Evolutionary conservation across 2,329 filamentous ascomycete genomes (phyloP), one percentile per base, ranked within the genome.

Genomic region (Davidsoniella eucalypti): DNA sequence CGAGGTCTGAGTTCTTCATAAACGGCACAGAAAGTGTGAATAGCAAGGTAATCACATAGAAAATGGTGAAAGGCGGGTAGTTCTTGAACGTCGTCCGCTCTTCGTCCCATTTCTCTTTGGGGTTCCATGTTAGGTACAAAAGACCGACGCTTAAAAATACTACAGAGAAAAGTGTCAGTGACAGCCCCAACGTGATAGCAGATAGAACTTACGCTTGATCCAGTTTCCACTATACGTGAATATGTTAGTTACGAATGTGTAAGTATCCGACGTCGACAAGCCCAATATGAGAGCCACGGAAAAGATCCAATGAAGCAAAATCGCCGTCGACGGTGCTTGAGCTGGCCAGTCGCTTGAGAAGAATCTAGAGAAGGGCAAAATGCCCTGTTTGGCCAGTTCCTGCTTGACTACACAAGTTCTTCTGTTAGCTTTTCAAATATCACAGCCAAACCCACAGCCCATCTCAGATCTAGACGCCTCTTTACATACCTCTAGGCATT

Each of bases 311-410:
- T 52, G 50, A 14, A 52, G 23, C 16, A 52, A 17, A 37, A 52
- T 52, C 25, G 50, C 40, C 1, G 46, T 49, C 10, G 50, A 42
- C 21, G 50, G 50, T 14, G 50, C 50, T 8, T 80, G 81, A 54
- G 78, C 81, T 0, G 81, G 82, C 62, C 72, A 75, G 58, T 78
- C 80, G 3, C 78, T 82, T 0, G 80, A 80, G 76, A 77, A 84
- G 59, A 85, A 74, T 2, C 69, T 68, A 54, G 75, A 77, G 50
- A 72, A 81, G 0, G 82, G 82, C 12, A 85, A 58, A 4, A 85
- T 65, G 0, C 80, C 80, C 57, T 86, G 81, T 57, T 82, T 82
- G 1, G 76, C 82, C 42, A 85, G 66, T 60, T 84, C 80, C 55
- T 80, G 76, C 55, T 76, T 79, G 8, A 80, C 50, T 52, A 37